phyloP scores from a whole-genome alignment of 1,139 yeast genomes.

The Hansenula sp. region DNA sequence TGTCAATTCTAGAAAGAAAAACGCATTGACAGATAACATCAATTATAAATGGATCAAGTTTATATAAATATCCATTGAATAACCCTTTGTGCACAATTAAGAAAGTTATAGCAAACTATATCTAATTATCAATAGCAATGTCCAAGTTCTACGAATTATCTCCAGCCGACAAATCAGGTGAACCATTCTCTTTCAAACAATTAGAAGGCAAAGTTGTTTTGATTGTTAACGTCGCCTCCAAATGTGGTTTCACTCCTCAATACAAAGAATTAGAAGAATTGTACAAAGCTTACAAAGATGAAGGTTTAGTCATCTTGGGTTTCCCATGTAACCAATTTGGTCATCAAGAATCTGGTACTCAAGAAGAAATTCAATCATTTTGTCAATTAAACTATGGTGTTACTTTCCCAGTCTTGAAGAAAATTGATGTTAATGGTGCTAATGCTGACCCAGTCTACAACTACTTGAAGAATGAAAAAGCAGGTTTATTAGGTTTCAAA shows the following conservation, averaged over 20 bases:
- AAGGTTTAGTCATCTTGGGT: slow-evolving; percentile 77
- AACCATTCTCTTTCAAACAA: slow-evolving; percentile 61
- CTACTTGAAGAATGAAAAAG: slow-evolving; percentile 61
- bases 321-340: slow-evolving; percentile 95
- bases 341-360: slow-evolving; percentile 78
- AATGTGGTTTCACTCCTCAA: slow-evolving; percentile 86
- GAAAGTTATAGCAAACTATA: no score
- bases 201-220: slow-evolving; percentile 87
- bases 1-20: no score
- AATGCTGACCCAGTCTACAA: slow-evolving; percentile 76
- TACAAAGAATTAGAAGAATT: slow-evolving; percentile 81
- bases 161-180: slow-evolving; percentile 54
- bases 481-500: slow-evolving; percentile 55
- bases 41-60: no score
- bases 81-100: no score
- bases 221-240: slow-evolving; percentile 89
- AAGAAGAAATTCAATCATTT: slow-evolving; percentile 57
- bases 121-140: no score
- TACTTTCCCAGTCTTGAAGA: slow-evolving; percentile 81
- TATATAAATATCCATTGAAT: no score
- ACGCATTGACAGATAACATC: no score
- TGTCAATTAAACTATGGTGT: slow-evolving; percentile 74
- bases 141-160: slow-evolving; percentile 50
- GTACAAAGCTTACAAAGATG: slow-evolving; percentile 69
- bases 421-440: slow-evolving; percentile 85